phyloP scores from a whole-genome alignment of 2,329 filamentous ascomycete species.

The Arachnomyces sp. region DNA sequence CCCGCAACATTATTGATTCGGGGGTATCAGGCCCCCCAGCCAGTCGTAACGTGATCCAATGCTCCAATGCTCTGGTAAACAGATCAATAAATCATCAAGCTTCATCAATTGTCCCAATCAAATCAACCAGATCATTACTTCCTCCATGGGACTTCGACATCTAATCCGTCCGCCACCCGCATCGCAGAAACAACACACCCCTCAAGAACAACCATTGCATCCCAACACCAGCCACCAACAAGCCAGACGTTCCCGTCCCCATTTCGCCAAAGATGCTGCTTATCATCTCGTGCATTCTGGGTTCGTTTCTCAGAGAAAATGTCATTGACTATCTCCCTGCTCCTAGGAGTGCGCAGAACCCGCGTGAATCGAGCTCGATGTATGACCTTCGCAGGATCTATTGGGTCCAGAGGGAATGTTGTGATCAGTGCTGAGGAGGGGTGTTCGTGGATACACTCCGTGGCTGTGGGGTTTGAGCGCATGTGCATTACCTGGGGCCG shows the following conservation, averaged over 20 bases:
- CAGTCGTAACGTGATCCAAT: no score
- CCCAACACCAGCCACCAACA: slow-evolving; percentile 55
- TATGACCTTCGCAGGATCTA: slow-evolving; percentile 35
- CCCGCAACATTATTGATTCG: no score
- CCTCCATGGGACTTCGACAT: slow-evolving; percentile 35
- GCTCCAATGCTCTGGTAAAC: no score
- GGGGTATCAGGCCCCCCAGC: no score
- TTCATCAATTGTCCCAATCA: no score
- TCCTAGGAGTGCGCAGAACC: slow-evolving; percentile 43
- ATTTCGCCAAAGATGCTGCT: slow-evolving; percentile 38
- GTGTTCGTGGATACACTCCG: slow-evolving; percentile 47
- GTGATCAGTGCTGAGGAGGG: slow-evolving; percentile 45
- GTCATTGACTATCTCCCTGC: slow-evolving; percentile 39
- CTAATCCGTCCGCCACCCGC: slow-evolving; percentile 46
- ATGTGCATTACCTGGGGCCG: slow-evolving; percentile 28
- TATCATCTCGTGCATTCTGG: neutral
- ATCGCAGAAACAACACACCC: slow-evolving; percentile 54
- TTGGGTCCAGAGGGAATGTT: slow-evolving; percentile 40
- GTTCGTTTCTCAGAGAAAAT: slow-evolving; percentile 29
- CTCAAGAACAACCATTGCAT: slow-evolving; percentile 55
- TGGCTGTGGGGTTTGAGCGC: slow-evolving; percentile 24
- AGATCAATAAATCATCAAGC: no score
- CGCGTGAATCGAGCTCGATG: slow-evolving; percentile 44
- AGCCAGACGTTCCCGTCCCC: slow-evolving; percentile 49
- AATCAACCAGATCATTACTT: neutral